Base-by-base conservation (phyloP, 2,329 filamentous ascomycete genomes). In the Daldinia sp. region DNA sequence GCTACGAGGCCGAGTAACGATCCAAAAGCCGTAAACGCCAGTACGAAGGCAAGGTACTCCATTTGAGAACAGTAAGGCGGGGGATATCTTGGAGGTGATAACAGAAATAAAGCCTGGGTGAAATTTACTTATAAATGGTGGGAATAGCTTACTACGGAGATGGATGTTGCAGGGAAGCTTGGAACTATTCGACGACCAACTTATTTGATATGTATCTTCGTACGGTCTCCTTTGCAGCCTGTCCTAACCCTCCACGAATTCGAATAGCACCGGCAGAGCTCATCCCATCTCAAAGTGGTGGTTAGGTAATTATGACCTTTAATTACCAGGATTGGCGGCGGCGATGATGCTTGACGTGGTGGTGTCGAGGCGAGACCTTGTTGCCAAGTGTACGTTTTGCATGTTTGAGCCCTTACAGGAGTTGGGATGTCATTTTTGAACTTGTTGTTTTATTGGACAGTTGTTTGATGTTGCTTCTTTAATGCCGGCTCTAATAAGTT, bases 1-100 rank as follows among this genome's bases (percentile, higher is more conserved):
- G 73, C 35, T 3, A 72, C 72, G 13, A 78, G 55, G 25, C 72
- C 72, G 1, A 74, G 70, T 4, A 78, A 72, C 13, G 71, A 70
- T 45, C 71, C 71, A 9, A 66, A 51, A 1, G 68, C 48, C 3
- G 71, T 73, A 15, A 59, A 66, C 35, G 62, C 61, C 25, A 75
- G 60, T 51, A 73, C 62, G n/a, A 72, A 67, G n/a, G 62, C 53
- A 41, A 74, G 69, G n/a, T 66, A 67, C 15, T 67, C 63, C 71
- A 74, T 74, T 35, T 25, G 34, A 48, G n/a, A 57, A 35, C 53
- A 64, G 61, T 64, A 64, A 64, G 57, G 57, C 43, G 49, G 34
- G 34, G 25, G 23, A 8, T 53, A 23, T 34, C 39, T 37, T 56
- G 11, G 21, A 32, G 21, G 37, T 30, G n/a, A 29, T 23, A 17